A percentile compares a stretch with the other conserved stretches of the same genome.
phyloP scores from a whole-genome alignment of 768 basidiomycete species.

The Trametes coccinea region DNA sequence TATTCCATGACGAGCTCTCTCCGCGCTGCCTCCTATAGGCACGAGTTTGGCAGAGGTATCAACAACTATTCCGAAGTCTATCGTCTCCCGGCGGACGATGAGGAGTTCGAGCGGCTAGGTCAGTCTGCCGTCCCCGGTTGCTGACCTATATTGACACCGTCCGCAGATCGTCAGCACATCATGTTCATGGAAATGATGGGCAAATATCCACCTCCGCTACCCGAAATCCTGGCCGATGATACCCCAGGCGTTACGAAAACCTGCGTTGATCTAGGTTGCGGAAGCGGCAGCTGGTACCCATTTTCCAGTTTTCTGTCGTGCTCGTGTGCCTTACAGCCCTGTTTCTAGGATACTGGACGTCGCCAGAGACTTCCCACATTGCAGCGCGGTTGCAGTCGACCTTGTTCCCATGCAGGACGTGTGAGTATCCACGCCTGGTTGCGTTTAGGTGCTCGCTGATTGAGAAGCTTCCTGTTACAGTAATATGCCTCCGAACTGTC shows the following conservation, averaged over 20 bases:
- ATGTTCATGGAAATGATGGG: constrained; percentile 68
- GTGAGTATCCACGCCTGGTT: constrained; percentile 42
- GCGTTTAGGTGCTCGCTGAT: constrained; percentile 11
- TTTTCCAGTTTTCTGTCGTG: neutral
- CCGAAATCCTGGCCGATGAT: constrained; percentile 60
- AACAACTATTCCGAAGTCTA: constrained; percentile 84
- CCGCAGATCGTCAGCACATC: constrained; percentile 62
- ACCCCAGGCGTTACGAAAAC: constrained; percentile 58
- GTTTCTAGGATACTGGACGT: constrained; percentile 69
- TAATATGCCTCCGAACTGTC: constrained; percentile 67
- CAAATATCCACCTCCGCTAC: constrained; percentile 61
- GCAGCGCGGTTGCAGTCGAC: constrained; percentile 72
- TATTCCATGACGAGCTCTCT: constrained; percentile 67
- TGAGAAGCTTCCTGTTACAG: constrained; percentile 36
- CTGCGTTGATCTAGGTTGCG: constrained; percentile 76
- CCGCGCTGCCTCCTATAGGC: constrained; percentile 55
- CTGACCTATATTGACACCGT: constrained; percentile 3
- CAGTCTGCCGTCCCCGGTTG: constrained; percentile 20
- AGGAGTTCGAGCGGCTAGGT: constrained; percentile 73
- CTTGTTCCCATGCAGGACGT: constrained; percentile 75
- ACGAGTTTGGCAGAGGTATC: constrained; percentile 67
- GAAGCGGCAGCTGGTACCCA: constrained; percentile 72
- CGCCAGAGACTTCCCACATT: constrained; percentile 70
- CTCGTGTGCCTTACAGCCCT: constrained; percentile 5
- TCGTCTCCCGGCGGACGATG: constrained; percentile 74